Conservation (phyloP, 495 filamentous ascomycete genomes). For the Penicillium goetzii region DNA sequence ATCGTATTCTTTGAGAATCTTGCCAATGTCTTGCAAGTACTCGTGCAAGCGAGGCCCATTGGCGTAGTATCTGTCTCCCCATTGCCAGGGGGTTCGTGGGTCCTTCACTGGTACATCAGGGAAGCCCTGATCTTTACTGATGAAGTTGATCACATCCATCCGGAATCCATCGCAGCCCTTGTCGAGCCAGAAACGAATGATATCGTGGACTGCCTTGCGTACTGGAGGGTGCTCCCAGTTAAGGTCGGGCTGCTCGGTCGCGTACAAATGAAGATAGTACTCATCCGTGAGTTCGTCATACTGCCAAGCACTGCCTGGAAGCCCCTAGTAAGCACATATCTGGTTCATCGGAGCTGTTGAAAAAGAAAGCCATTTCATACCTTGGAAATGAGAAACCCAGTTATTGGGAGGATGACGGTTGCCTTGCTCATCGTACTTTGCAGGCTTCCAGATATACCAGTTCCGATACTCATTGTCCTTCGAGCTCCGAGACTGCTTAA, state of each 20-base stretch:
- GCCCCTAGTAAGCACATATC: neutral
- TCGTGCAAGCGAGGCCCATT: constrained; percentile 71
- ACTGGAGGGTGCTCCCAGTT: constrained; percentile 72
- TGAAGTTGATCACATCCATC: constrained; percentile 69
- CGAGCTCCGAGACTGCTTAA: constrained; percentile 65
- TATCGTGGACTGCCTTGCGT: constrained; percentile 65
- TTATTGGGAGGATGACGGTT: constrained; percentile 70
- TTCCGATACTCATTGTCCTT: constrained; percentile 63
- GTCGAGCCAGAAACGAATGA: constrained; percentile 74
- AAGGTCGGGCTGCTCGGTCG: constrained; percentile 68
- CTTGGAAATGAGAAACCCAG: constrained; percentile 64
- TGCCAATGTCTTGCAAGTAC: constrained; percentile 61
- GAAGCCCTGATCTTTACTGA: constrained; percentile 64
- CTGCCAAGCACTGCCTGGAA: constrained; percentile 61
- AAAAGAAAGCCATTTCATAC: constrained; percentile 27
- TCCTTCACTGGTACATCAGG: constrained; percentile 64
- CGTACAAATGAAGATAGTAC: constrained; percentile 74
- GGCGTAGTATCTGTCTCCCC: constrained; percentile 59
- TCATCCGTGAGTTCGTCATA: constrained; percentile 66
- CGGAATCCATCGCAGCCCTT: constrained; percentile 71
- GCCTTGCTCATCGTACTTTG: constrained; percentile 60
- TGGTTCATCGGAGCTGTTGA: neutral
- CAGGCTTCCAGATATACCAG: constrained; percentile 75
- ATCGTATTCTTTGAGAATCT: constrained; percentile 70
- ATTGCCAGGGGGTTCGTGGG: constrained; percentile 53